Base-by-base conservation (phyloP, 1,139 yeast species). In the Yamadazyma taylorii region DNA sequence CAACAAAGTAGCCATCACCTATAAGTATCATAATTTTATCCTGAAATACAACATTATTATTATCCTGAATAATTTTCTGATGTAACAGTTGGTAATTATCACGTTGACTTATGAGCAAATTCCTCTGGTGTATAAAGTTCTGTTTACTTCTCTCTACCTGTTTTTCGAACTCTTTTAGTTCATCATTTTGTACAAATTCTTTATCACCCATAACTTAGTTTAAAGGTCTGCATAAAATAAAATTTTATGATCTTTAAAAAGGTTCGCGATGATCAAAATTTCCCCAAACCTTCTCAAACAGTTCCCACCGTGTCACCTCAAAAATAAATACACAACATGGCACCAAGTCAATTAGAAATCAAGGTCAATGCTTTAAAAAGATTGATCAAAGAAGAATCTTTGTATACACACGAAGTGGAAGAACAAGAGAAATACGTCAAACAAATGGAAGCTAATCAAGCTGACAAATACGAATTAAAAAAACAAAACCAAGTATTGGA, bases 311-410 rank as follows among this genome's bases (percentile, higher is more conserved):
- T n/a, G n/a, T n/a, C n/a, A n/a, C n/a, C n/a, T n/a, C n/a, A n/a
- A n/a, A n/a, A n/a, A n/a, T n/a, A n/a, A n/a, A n/a, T n/a, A n/a
- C n/a, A n/a, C n/a, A n/a, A n/a, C n/a, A 88, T 86, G 90, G 76
- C 90, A 2, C 96, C 96, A 32, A 69, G 89, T 2, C 81, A 75
- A 45, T 61, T 86, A 37, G 86, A 85, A 51, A 87, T 89, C 61
- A 88, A 88, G 53, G 72, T 78, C 35, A 79, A 77, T 46, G 94
- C 96, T 3, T 69, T 89, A 37, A 75, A 76, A 46, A 73, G 96
- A 43, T 70, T 90, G 27, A 53, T 84, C 37, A 87, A 87, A 51
- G 97, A 89, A 56, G 81, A 83, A 48, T 55, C 56, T 12, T 66
- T 80, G 30, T 89, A 88, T 56, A 65, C 73, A 35, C 69, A 74